A percentile compares a stretch with the other conserved stretches of the same genome.
These are phyloP conservation scores for Alternaria angustiovoidea DNA, from an alignment of 2,329 filamentous ascomycete genomes.

Conservation along the genomic window DNA sequence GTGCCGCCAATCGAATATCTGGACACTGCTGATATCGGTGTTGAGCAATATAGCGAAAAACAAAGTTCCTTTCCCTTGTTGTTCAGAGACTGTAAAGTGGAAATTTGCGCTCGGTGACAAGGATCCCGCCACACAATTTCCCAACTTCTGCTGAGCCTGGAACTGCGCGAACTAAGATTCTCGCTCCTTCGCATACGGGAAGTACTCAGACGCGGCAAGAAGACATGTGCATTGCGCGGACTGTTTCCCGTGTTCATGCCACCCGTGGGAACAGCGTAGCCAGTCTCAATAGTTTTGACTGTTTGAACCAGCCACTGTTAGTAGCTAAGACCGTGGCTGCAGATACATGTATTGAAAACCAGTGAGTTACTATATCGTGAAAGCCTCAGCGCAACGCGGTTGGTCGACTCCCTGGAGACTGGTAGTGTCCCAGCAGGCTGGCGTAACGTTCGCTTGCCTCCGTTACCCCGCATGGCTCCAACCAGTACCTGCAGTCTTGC, in stretches of 20 bases:
- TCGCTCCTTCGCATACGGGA: not conserved
- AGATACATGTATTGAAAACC: conserved; percentile 41
- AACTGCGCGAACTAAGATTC: not conserved
- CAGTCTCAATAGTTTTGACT: not conserved
- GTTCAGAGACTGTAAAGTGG: not conserved
- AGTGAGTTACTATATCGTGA: conserved; percentile 25
- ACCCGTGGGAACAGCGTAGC: not conserved
- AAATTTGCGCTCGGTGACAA: not conserved
- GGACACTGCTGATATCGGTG: not conserved
- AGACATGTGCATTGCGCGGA: not conserved
- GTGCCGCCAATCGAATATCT: not conserved
- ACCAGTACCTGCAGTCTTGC: not conserved
- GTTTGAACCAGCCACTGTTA: not conserved
- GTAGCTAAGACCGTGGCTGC: conserved; percentile 27
- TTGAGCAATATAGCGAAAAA: not conserved
- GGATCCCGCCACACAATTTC: not conserved
- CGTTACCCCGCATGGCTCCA: conserved; percentile 10
- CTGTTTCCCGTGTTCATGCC: not conserved
- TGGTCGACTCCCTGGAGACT: conserved; percentile 12
- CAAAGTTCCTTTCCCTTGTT: not conserved
- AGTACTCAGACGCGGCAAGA: not conserved
- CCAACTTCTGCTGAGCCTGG: not conserved
- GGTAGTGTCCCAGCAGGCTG: conserved; percentile 14
- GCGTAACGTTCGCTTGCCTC: conserved; percentile 21
- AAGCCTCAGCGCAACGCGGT: not conserved